A percentile compares a stretch with the other conserved stretches of the same genome.
Conservation (phyloP, 306 rosid genomes). For the Gillenia trifoliata region DNA sequence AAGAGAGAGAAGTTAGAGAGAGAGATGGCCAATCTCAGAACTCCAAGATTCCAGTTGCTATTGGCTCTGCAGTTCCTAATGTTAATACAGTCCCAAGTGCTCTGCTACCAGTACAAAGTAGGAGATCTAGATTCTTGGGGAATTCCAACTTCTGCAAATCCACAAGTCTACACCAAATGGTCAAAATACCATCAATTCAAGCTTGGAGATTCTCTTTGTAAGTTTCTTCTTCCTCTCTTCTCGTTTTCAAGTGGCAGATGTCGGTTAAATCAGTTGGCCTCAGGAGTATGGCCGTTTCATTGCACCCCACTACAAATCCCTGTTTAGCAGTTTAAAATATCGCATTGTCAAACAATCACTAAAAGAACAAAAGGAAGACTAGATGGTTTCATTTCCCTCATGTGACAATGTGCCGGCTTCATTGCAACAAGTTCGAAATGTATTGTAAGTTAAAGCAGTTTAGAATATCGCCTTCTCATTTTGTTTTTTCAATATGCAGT, state of each 20-base stretch:
- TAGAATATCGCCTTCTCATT: neutral
- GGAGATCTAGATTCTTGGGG: slow-evolving; percentile 95
- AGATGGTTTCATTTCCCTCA: neutral
- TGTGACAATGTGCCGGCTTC: neutral
- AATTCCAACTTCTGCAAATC: slow-evolving; percentile 58
- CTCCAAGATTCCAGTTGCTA: neutral
- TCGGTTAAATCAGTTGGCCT: neutral
- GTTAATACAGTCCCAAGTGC: slow-evolving; percentile 42
- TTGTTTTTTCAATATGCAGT: slow-evolving; percentile 29
- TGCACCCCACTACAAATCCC: no score
- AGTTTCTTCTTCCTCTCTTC: slow-evolving; percentile 23
- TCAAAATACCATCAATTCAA: slow-evolving; percentile 55
- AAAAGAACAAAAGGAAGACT: neutral
- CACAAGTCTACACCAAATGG: slow-evolving; percentile 71
- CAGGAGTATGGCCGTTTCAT: no score
- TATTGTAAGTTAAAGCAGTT: neutral
- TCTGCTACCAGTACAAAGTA: slow-evolving; percentile 63
- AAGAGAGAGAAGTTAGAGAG: slow-evolving; percentile 8
- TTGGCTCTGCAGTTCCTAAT: slow-evolving; percentile 32
- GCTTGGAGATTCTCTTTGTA: slow-evolving; percentile 86
- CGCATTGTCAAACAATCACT: no score
- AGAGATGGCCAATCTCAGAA: slow-evolving; percentile 42
- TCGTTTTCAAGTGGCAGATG: neutral
- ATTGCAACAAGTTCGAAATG: neutral
- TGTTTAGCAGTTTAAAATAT: no score